A percentile compares a stretch with the other conserved stretches of the same genome.
Conservation (phyloP, 345 rosid species). For the Arabis alpina region DNA sequence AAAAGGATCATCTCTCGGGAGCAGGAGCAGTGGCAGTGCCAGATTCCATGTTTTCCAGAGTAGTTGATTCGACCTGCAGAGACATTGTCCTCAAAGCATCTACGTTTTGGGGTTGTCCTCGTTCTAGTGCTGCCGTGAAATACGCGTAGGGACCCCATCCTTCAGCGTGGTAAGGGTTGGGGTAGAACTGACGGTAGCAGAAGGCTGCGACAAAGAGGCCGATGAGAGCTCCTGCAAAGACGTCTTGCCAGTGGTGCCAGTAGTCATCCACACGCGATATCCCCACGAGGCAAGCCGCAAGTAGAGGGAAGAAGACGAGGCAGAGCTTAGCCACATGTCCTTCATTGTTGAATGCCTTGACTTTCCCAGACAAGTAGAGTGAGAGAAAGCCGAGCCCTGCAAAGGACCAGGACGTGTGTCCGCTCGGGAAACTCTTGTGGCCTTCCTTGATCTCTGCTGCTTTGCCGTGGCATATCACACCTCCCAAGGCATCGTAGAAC, state of each 20-base stretch:
- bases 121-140: constrained; percentile 57
- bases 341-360: constrained; percentile 63
- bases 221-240: constrained; percentile 74
- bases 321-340: constrained; percentile 88
- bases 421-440: constrained; percentile 88
- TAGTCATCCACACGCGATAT: constrained; percentile 88
- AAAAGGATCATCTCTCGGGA: constrained; percentile 13
- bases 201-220: constrained; percentile 62
- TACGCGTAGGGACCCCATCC: constrained; percentile 81
- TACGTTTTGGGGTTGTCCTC: constrained; percentile 34
- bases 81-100: constrained; percentile 41
- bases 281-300: constrained; percentile 73
- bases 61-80: constrained; percentile 31
- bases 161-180: constrained; percentile 62
- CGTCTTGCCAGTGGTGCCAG: constrained; percentile 92
- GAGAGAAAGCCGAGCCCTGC: constrained; percentile 81
- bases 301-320: constrained; percentile 62
- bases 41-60: constrained; percentile 43
- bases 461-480: constrained; percentile 74
- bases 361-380: constrained; percentile 73
- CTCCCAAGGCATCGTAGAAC: constrained; percentile 58
- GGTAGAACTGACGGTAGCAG: constrained; percentile 70
- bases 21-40: constrained; percentile 17
- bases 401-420: constrained; percentile 88
- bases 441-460: constrained; percentile 70